Conservation (phyloP, 2,329 filamentous ascomycete genomes). For the Lecanosticta acicola region DNA sequence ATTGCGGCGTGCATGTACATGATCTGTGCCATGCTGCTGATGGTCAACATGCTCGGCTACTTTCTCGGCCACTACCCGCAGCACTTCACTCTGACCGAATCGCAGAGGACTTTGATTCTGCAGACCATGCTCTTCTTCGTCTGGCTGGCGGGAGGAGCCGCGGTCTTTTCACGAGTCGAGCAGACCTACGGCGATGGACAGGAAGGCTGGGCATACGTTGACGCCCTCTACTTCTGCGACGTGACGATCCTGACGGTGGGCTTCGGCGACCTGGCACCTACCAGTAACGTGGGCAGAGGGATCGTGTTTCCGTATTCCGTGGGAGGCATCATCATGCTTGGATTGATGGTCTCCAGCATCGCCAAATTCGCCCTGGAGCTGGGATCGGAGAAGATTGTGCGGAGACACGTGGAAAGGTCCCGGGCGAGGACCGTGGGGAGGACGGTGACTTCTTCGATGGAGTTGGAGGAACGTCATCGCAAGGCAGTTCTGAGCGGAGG, state of each 20-base stretch:
- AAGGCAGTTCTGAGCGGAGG: slow-evolving; percentile 6
- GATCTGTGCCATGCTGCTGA: slow-evolving; percentile 67
- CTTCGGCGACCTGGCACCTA: slow-evolving; percentile 57
- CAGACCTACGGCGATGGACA: slow-evolving; percentile 28
- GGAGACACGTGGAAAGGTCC: slow-evolving; percentile 52
- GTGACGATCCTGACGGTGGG: slow-evolving; percentile 59
- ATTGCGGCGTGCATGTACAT: slow-evolving; percentile 77
- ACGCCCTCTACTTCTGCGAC: slow-evolving; percentile 64
- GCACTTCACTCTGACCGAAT: slow-evolving; percentile 70
- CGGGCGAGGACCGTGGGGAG: slow-evolving; percentile 51
- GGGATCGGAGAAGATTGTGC: slow-evolving; percentile 57
- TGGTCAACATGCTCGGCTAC: slow-evolving; percentile 74
- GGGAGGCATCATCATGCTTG: slow-evolving; percentile 75
- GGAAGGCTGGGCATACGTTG: slow-evolving; percentile 61
- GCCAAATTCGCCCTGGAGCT: slow-evolving; percentile 59
- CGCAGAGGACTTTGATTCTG: slow-evolving; percentile 81
- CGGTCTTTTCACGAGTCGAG: slow-evolving; percentile 67
- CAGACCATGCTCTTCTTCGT: slow-evolving; percentile 82
- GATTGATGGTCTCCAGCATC: slow-evolving; percentile 76
- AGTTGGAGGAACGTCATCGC: slow-evolving; percentile 33
- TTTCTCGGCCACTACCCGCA: slow-evolving; percentile 68
- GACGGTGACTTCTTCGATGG: slow-evolving; percentile 49
- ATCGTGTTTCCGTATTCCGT: slow-evolving; percentile 80
- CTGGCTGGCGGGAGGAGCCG: slow-evolving; percentile 72
- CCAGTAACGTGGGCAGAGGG: slow-evolving; percentile 55